Percentiles rank a stretch among this genome's conserved stretches.
Evolutionary conservation across 2,329 filamentous ascomycete genomes (phyloP).

Genomic region (Elsinoe ampelina): DNA sequence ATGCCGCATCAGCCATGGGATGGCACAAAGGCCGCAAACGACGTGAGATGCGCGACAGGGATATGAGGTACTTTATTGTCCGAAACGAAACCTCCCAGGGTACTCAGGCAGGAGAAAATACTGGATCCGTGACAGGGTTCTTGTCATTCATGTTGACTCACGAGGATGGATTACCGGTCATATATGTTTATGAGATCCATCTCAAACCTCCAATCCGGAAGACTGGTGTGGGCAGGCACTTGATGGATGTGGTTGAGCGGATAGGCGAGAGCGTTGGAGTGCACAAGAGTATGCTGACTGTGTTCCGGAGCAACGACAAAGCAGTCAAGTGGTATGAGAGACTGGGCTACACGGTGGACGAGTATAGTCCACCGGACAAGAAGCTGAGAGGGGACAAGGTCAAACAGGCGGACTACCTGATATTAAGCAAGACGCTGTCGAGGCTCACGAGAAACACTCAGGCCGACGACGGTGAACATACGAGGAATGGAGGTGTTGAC

Average conservation of each 20-base stretch:
- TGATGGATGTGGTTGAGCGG: constrained; percentile 49
- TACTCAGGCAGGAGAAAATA: neutral
- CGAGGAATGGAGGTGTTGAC: neutral
- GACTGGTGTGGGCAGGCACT: constrained; percentile 50
- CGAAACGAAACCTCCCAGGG: constrained; percentile 21
- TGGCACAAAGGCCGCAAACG: constrained; percentile 56
- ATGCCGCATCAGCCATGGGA: constrained; percentile 51
- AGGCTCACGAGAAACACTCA: neutral
- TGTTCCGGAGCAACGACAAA: constrained; percentile 52
- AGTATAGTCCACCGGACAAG: constrained; percentile 42
- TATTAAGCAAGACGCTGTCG: constrained; percentile 38
- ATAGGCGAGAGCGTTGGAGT: constrained; percentile 48
- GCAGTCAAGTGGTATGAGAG: constrained; percentile 54
- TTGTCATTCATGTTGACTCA: constrained; percentile 63
- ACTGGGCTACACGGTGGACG: constrained; percentile 47
- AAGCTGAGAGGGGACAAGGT: constrained; percentile 41
- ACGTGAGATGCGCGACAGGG: constrained; percentile 57
- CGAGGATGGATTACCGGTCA: constrained; percentile 54
- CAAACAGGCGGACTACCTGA: constrained; percentile 43
- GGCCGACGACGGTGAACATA: neutral
- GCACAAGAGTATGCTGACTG: constrained; percentile 64
- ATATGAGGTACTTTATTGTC: constrained; percentile 61
- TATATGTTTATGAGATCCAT: constrained; percentile 76
- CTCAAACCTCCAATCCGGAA: constrained; percentile 49
- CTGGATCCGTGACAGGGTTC: constrained; percentile 29